Evolutionary conservation across 768 basidiomycete species (phyloP), one percentile per base, ranked within the genome.

Genomic region (Mrakia frigida): DNA sequence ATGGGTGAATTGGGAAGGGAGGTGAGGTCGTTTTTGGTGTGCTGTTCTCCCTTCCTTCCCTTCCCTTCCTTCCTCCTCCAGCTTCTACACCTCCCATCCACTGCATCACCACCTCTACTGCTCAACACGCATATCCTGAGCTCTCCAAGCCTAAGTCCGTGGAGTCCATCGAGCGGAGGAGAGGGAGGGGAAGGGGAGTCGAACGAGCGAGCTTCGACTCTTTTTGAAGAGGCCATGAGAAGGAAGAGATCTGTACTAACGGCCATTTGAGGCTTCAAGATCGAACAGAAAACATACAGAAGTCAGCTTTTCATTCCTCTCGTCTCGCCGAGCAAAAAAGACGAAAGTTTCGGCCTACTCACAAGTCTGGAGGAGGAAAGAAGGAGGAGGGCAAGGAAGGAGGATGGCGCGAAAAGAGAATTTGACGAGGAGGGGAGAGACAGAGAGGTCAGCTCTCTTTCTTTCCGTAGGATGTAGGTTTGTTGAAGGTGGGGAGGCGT

Each of bases 211-310:
- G 46, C 46, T 50, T 50, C 2, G 46, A 50, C 46, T 50, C 46
- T 50, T 50, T 50, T 68, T 37, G 65, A 67, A n/a, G 28, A 56
- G 56, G 39, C 35, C 25, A 6, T 21, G 6, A 3, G 21, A 23
- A 23, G 13, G 37, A 68, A 39, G 37, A 39, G 39, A 41, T 37
- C 37, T 68, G 65, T 68, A 68, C 65, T 68, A 41, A 68, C 65
- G 23, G 65, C 65, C 65, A 68, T 68, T 68, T 56, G 56, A 56
- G 56, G 56, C 56, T 56, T 56, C 56, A 25, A 10, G 23, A n/a
- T 4, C n/a, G 56, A 6, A 21, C 56, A 56, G 56, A 56, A 56
- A 56, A 56, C 1, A 14, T 25, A 56, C n/a, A 28, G 1, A 28
- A 56, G 56, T 56, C 56, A 56, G 56, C 56, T 28, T 56, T 14